Base-by-base conservation (phyloP, 768 basidiomycete species). In the Russula virescens region DNA sequence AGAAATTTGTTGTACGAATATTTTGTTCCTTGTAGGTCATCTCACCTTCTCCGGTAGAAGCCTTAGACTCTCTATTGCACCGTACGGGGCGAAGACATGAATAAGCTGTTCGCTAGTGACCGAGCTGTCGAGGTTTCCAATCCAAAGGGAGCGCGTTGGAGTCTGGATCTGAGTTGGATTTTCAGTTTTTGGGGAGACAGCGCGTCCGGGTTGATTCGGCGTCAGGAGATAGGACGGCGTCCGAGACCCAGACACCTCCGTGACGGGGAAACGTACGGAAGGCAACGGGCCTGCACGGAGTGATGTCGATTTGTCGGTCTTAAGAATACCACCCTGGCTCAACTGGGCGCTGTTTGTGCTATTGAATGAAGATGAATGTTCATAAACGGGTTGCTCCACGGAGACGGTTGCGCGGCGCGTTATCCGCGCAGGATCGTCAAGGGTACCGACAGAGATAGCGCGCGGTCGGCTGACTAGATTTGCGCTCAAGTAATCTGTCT, bases 81-180 rank as follows among this genome's bases (percentile, higher is more conserved):
- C 97, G 72, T 99, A 99, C 0, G 91, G 89, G 28, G 93, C 90
- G 75, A 99, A 99, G 28, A 97, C 92, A 67, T 91, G 88, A 60
- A 97, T 91, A 58, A 99, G 85, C 71, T 97, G 92, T 71, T 95
- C 92, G 69, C 92, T 91, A 2, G 94, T 94, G 59, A 96, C 91
- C 58, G 89, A 89, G 68, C 90, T 91, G 74, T 98, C 97, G 54
- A 99, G 79, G 75, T 98, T 98, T 53, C 97, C 97, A 71, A 99
- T 97, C 96, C 97, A 99, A 31, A 99, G 79, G 38, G 93, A 95
- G 55, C 97, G 87, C 13, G 96, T 96, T 40, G 97, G 96, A 45
- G 92, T 88, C 75, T 98, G 95, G 58, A 87, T 83, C 70, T 94
- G 90, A 14, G 85, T 83, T 40, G 83, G 79, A 47, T 82, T 80